A percentile compares a stretch with the other conserved stretches of the same genome.
Evolutionary conservation across 2,329 filamentous ascomycete genomes (phyloP).

Genomic region (Penicillium polonicum): DNA sequence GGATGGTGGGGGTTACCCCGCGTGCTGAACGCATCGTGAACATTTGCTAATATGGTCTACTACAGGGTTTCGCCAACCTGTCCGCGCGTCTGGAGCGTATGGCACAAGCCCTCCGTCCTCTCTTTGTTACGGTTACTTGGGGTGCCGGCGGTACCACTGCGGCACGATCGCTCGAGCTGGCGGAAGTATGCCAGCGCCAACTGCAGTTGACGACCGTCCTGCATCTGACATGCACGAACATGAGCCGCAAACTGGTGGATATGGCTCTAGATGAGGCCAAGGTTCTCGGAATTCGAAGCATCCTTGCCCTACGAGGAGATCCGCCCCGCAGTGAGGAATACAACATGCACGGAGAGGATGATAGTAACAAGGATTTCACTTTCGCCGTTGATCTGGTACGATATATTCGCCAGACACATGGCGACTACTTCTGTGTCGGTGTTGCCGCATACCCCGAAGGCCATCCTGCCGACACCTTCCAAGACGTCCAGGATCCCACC

Average conservation of each 20-base stretch:
- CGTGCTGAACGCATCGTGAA: conserved; percentile 16
- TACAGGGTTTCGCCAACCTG: conserved; percentile 81
- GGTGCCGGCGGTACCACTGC: conserved; percentile 92
- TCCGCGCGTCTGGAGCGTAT: conserved; percentile 92
- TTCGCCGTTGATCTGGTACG: conserved; percentile 86
- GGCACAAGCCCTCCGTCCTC: conserved; percentile 82
- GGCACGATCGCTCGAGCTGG: conserved; percentile 85
- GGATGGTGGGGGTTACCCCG: conserved; percentile 60
- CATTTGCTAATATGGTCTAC: conserved; percentile 24
- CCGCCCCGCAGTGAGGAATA: conserved; percentile 90
- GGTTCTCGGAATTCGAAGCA: conserved; percentile 86
- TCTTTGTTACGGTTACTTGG: conserved; percentile 98
- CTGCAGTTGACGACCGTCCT: conserved; percentile 90
- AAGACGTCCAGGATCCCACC: conserved; percentile 66
- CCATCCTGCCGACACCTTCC: conserved; percentile 86
- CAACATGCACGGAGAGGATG: conserved; percentile 59
- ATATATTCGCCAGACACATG: conserved; percentile 82
- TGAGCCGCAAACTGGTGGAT: conserved; percentile 83
- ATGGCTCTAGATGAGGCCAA: conserved; percentile 88
- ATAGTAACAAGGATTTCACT: conserved; percentile 74
- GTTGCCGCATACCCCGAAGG: conserved; percentile 95
- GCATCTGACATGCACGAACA: conserved; percentile 96
- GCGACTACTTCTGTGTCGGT: conserved; percentile 94
- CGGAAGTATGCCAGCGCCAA: conserved; percentile 91
- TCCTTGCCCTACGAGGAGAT: conserved; percentile 86